Conservation (phyloP, 345 rosid species). For the Noccaea caerulescens region DNA sequence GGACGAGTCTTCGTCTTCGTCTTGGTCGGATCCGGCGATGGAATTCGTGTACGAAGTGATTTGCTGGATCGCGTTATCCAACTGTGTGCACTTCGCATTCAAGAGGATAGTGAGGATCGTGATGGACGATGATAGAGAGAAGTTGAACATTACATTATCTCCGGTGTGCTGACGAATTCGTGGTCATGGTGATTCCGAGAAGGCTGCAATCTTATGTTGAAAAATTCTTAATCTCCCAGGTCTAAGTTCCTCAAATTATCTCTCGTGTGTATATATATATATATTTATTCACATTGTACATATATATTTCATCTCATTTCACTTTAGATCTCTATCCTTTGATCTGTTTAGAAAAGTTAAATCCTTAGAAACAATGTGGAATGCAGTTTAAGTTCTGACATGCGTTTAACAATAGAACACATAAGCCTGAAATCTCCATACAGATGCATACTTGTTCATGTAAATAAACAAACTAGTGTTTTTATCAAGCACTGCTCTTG, state of each 20-base stretch:
- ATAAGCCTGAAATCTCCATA: constrained; percentile 20
- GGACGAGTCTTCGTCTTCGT: constrained; percentile 66
- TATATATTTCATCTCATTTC: constrained; percentile 6
- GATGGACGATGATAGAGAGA: constrained; percentile 62
- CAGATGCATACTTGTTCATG: constrained; percentile 25
- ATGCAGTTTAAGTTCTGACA: not conserved
- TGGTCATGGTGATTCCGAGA: not conserved
- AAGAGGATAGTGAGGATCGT: constrained; percentile 65
- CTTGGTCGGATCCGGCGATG: constrained; percentile 66
- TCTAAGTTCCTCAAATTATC: not conserved
- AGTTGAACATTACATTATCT: constrained; percentile 57
- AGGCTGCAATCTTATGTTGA: not conserved
- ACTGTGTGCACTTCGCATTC: constrained; percentile 83
- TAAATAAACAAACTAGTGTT: not conserved
- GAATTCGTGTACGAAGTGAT: constrained; percentile 90
- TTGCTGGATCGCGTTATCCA: constrained; percentile 87
- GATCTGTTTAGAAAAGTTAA: not conserved
- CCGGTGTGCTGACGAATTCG: constrained; percentile 50
- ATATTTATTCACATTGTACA: constrained; percentile 25
- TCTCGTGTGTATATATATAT: constrained; percentile 13
- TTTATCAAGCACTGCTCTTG: not conserved
- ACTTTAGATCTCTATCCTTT: not conserved
- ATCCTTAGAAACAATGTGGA: not conserved
- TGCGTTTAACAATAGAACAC: not conserved
- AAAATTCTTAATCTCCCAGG: not conserved